A percentile compares a stretch with the other conserved stretches of the same genome.
Evolutionary conservation across 2,329 filamentous ascomycete species (phyloP).

Genomic region (Magnaporthiopsis rhizophila): DNA sequence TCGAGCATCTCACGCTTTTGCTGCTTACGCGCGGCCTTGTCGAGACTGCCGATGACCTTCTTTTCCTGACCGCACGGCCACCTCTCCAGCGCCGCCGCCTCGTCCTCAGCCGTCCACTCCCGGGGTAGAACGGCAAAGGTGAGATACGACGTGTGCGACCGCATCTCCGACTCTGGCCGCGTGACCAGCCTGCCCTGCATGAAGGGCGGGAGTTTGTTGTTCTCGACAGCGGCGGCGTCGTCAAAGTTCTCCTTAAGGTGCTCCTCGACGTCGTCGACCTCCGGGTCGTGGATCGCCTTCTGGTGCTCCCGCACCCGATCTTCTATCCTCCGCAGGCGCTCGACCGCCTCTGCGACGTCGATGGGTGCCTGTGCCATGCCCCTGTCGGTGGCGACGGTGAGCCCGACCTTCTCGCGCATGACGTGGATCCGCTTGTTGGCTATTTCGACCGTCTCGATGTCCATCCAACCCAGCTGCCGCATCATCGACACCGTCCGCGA

Average conservation of each 20-base stretch:
- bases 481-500: slow-evolving; percentile 75
- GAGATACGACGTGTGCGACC: slow-evolving; percentile 95
- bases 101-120: slow-evolving; percentile 78
- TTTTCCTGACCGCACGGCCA: slow-evolving; percentile 54
- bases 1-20: slow-evolving; percentile 46
- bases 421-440: slow-evolving; percentile 73
- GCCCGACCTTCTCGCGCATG: slow-evolving; percentile 69
- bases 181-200: slow-evolving; percentile 72
- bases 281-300: slow-evolving; percentile 16
- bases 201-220: slow-evolving; percentile 38
- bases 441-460: slow-evolving; percentile 91
- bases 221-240: slow-evolving; percentile 22
- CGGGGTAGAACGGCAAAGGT: slow-evolving; percentile 86
- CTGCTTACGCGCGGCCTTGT: slow-evolving; percentile 46
- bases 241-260: slow-evolving; percentile 12
- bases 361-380: slow-evolving; percentile 63
- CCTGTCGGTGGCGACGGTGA: slow-evolving; percentile 56
- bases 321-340: slow-evolving; percentile 66
- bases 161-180: slow-evolving; percentile 77
- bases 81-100: slow-evolving; percentile 55
- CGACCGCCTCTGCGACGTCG: slow-evolving; percentile 72
- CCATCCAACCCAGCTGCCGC: slow-evolving; percentile 76
- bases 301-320: slow-evolving; percentile 56
- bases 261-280: slow-evolving; percentile 22
- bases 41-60: slow-evolving; percentile 43